Base-by-base conservation (phyloP, 1,284 basidiomycete species). In the Malassezia furfur region DNA sequence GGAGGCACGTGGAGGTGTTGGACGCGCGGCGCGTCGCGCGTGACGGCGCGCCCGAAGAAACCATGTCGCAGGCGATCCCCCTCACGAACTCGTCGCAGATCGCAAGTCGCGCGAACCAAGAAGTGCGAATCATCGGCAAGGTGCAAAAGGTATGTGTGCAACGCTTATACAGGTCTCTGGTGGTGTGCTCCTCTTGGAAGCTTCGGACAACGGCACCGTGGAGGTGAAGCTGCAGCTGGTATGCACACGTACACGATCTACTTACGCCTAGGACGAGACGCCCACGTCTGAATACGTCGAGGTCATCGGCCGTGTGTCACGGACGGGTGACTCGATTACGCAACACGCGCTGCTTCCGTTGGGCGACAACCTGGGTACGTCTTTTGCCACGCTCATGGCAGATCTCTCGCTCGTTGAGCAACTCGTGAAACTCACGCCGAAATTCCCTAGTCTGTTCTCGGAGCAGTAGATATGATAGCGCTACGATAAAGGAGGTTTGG, bases 61-160 rank as follows among this genome's bases (percentile, higher is more conserved):
- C n/a, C 34, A 70, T 70, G 68, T 67, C 68, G 36, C 65, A 66
- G 48, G 61, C 67, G 10, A 68, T 64, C 4, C 71, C 70, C 1
- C 50, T 70, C 32, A 61, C 67, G 62, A 74, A 71, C 61, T 72
- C 70, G 31, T 55, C 62, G 41, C 60, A 66, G 49, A 55, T 74
- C 19, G 37, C 57, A 5, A 51, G 53, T 22, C 60, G 61, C 50
- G 31, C 43, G 2, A 63, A 62, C 3, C 59, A 65, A 39, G 67
- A 64, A 17, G 68, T 70, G 5, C 63, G 68, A 22, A 52, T 74
- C 19, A 65, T 69, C 2, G 71, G 71, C 35, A 71, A 67, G 38
- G 62, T 74, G 2, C 45, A 55, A 45, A 63, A 58, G 52, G 65
- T 37, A 34, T 12, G 38, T 45, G 34, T 0, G 10, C 15, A 9